These are phyloP conservation scores for Daedaleopsis nitida DNA, from an alignment of 768 basidiomycete species.

Conservation along the genomic window DNA sequence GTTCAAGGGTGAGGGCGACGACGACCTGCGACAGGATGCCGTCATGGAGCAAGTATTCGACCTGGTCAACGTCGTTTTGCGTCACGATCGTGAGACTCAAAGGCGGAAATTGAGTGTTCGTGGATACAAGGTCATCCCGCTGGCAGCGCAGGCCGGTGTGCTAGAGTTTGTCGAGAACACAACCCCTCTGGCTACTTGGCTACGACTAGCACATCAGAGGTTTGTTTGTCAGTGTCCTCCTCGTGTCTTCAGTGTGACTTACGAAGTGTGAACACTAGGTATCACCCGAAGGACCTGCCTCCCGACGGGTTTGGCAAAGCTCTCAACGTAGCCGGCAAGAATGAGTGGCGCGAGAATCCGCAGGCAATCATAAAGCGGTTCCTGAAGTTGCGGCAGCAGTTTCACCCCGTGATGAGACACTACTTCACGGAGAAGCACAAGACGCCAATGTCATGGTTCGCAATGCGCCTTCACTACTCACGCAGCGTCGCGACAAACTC, in stretches of 20 bases:
- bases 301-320: constrained; percentile 32
- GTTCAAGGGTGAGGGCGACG: constrained; percentile 91
- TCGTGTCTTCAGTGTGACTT: neutral
- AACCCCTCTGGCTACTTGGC: constrained; percentile 60
- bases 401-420: constrained; percentile 90
- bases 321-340: constrained; percentile 30
- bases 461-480: constrained; percentile 85
- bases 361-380: constrained; percentile 35
- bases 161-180: constrained; percentile 92
- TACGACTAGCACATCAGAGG: constrained; percentile 63
- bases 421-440: constrained; percentile 92
- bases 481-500: constrained; percentile 93
- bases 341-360: constrained; percentile 31
- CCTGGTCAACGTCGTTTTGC: constrained; percentile 79
- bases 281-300: constrained; percentile 59
- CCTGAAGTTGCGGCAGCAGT: constrained; percentile 36
- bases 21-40: constrained; percentile 95
- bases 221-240: constrained; percentile 45
- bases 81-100: constrained; percentile 72
- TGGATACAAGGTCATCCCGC: constrained; percentile 87
- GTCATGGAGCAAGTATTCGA: constrained; percentile 99
- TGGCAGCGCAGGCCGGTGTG: constrained; percentile 78
- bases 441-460: constrained; percentile 88
- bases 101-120: constrained; percentile 73
- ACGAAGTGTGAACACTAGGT: constrained; percentile 44